Evolutionary conservation across 371 early-diverging fungal genomes (phyloP).

Genomic region (Mucor lusitanicus): DNA sequence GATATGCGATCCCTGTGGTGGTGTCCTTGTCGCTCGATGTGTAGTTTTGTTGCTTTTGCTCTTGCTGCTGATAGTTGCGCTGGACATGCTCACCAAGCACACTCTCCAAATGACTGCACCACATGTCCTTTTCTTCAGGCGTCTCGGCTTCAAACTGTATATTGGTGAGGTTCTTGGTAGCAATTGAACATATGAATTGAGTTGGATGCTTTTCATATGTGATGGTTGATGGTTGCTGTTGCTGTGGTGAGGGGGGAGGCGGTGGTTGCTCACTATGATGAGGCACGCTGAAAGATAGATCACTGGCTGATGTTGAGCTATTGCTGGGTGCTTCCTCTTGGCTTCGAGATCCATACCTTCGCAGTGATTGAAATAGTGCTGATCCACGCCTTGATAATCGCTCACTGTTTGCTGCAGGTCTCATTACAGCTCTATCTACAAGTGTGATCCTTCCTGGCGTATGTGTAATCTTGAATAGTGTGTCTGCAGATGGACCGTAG

Average conservation of each 20-base stretch:
- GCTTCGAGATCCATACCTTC: constrained; percentile 9
- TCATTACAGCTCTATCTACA: constrained; percentile 20
- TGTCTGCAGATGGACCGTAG: constrained; percentile 24
- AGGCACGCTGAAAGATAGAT: not conserved
- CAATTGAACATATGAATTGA: constrained; percentile 38
- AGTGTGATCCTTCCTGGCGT: constrained; percentile 30
- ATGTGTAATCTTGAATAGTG: constrained; percentile 24
- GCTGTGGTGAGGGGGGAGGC: not conserved
- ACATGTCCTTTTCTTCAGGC: constrained; percentile 25
- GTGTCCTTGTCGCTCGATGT: not conserved
- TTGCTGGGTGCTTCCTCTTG: not conserved
- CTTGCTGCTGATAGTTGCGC: not conserved
- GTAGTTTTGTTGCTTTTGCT: not conserved
- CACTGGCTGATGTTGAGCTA: not conserved
- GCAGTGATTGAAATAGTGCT: constrained; percentile 20
- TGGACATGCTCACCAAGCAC: constrained; percentile 24
- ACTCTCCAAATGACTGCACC: constrained; percentile 33
- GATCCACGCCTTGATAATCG: constrained; percentile 18
- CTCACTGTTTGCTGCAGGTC: not conserved
- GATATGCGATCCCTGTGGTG: not conserved
- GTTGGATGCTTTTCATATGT: constrained; percentile 28
- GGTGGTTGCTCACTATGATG: not conserved
- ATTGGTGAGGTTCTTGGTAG: constrained; percentile 23
- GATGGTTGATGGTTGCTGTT: not conserved
- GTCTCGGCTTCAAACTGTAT: constrained; percentile 31